Base-by-base conservation (phyloP, 2,329 filamentous ascomycete genomes). In the Fusarium sp. region DNA sequence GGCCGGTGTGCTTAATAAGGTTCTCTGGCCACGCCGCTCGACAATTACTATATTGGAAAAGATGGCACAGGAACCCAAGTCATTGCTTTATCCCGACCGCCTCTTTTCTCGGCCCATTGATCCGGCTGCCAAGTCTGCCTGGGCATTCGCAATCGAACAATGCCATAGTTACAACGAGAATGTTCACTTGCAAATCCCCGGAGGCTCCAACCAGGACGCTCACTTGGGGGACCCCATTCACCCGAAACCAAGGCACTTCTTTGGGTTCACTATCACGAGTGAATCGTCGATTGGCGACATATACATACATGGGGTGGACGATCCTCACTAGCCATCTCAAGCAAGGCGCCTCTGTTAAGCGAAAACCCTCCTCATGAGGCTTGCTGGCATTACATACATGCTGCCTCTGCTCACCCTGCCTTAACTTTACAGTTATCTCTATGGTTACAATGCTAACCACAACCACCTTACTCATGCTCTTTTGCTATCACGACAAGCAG, bases 211-310 rank as follows among this genome's bases (percentile, higher is more conserved):
- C 70, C 66, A 70, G 59, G 50, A 56, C 50, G 61, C 55, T 58
- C 26, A n/a, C n/a, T n/a, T n/a, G 36, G 48, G 45, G 28, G 12
- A 51, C 55, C 58, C 75, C 75, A 77, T 73, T 56, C 65, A 65
- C 60, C 59, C 65, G 58, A 73, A 73, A 73, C 74, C 42, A 74
- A 68, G 55, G 65, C 63, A 65, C 57, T 38, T 53, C 33, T 30
- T 61, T 54, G 61, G 50, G 58, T 53, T 62, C 41, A 44, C 44
- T 59, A 68, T 71, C 59, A 65, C 63, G 61, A 64, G 64, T 51
- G 53, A 72, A 75, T 77, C 68, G 72, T 74, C 75, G 74, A 77
- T 77, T 78, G 72, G 72, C 75, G 71, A 73, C 58, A 67, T 60
- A 31, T 57, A 57, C 58, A 39, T 44, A 30, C 55, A 61, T 72